A percentile compares a stretch with the other conserved stretches of the same genome.
Conservation (phyloP, 116 monocot genomes). For the Thalassia testudinum region DNA sequence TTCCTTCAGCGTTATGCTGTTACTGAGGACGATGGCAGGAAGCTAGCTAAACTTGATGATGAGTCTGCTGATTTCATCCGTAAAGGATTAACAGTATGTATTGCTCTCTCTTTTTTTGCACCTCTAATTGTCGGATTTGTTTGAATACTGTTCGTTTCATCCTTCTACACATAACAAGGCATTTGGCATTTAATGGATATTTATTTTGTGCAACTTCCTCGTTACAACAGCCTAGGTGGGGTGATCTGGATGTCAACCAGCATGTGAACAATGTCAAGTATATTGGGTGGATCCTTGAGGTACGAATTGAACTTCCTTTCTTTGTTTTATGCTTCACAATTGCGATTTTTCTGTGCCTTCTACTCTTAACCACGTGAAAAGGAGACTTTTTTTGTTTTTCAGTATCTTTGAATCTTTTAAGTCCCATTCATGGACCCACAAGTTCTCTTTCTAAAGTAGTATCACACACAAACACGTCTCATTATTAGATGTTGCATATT, state of each 20-base stretch:
- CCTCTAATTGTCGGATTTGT: no score
- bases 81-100: conserved; percentile 58
- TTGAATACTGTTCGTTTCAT: no score
- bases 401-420: no score
- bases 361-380: no score
- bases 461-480: no score
- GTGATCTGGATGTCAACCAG: conserved; percentile 90
- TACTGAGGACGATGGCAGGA: conserved; percentile 50
- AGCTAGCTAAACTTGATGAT: conserved; percentile 51
- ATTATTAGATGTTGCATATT: no score
- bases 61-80: conserved; percentile 34
- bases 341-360: no score
- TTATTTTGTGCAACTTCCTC: not conserved
- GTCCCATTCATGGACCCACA: no score
- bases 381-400: no score
- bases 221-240: conserved; percentile 62
- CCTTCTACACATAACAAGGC: not conserved
- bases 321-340: no score
- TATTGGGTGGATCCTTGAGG: conserved; percentile 81
- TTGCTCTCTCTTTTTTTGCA: no score
- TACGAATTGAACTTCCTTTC: conserved; percentile 2
- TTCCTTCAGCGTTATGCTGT: conserved; percentile 47
- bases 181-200: not conserved
- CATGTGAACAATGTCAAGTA: conserved; percentile 99
- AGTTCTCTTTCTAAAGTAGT: no score